Base-by-base conservation (phyloP, 2,329 filamentous ascomycete genomes). In the Alternaria conjuncta region DNA sequence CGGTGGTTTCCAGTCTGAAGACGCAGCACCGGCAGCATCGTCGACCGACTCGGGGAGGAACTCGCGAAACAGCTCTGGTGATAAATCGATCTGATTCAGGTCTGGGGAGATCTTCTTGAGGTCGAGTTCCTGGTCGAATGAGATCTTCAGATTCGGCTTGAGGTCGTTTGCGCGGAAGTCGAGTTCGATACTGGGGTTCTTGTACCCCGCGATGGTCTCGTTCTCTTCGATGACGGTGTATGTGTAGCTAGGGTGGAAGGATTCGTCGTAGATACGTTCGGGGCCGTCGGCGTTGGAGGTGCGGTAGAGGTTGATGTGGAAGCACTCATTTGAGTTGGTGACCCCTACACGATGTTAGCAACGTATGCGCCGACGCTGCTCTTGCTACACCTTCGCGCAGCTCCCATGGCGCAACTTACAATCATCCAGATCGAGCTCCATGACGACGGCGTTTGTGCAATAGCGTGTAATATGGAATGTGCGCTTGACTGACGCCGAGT, bases 211-310 rank as follows among this genome's bases (percentile, higher is more conserved):
- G 68, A 98, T 95, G 28, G 86, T 87, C 80, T 99, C 94, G 9
- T 96, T 90, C n/a, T 98, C 91, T 74, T 93, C 93, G 71, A 98
- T 97, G 67, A 99, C 91, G 2, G 93, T 85, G 80, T 98, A 97
- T 18, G 95, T 97, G 79, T 94, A 96, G 75, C 88, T 87, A 0
- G 96, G 96, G 64, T 92, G 86, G 80, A 99, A 98, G 26, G 87
- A 70, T 90, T 82, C 30, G 86, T 87, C 71, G 87, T 88, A 86
- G 75, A 67, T 69, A 55, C 65, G 72, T 63, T 72, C 60, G 11
- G 63, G 62, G 41, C 71, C 64, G 61, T 59, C 64, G 36, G 69
- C 51, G 36, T 66, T 57, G 46, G 49, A 62, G 8, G 75, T 72
- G 18, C 79, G 78, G 60, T 75, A 74, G 13, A 81, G 71, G 56